Percentiles rank a stretch among this genome's conserved stretches.
phyloP scores from a whole-genome alignment of 1,139 yeast genomes.

The Candida tropicalis region DNA sequence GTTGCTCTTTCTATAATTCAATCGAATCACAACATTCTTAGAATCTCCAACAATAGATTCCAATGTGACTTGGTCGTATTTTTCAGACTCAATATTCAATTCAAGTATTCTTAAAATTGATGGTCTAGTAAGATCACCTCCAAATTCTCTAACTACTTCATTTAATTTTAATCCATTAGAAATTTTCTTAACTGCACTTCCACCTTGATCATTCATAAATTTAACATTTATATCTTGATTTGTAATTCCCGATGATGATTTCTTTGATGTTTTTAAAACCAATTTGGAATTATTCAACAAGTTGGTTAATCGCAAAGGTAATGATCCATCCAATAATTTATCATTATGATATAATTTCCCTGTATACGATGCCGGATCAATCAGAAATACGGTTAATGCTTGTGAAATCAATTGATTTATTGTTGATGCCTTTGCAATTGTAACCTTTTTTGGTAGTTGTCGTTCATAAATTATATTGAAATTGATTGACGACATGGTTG shows the following conservation, averaged over 20 bases:
- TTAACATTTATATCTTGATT: conserved; percentile 27
- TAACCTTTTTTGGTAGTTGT: conserved; percentile 27
- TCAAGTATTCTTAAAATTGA: conserved; percentile 16
- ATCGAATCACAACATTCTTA: conserved; percentile 23
- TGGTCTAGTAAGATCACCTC: conserved; percentile 5
- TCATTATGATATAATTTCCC: conserved; percentile 33
- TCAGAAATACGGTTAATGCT: conserved; percentile 16
- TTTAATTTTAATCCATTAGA: conserved; percentile 14
- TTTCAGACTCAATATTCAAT: conserved; percentile 13
- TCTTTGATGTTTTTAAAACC: conserved; percentile 21
- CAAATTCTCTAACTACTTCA: conserved; percentile 18
- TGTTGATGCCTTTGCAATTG: conserved; percentile 26
- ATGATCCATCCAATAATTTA: conserved; percentile 34
- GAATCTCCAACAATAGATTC: conserved; percentile 20
- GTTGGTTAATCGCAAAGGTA: conserved; percentile 37
- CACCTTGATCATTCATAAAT: conserved; percentile 20
- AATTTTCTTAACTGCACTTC: conserved; percentile 14
- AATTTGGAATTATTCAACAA: conserved; percentile 37
- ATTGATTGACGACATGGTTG: conserved; percentile 18
- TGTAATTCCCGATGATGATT: conserved; percentile 7
- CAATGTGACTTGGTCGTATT: conserved; percentile 16
- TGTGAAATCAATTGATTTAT: conserved; percentile 32
- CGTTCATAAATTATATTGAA: conserved; percentile 24
- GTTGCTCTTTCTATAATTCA: conserved; percentile 18
- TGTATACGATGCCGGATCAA: conserved; percentile 11